Base-by-base conservation (phyloP, 75 land plant species). In the Cunninghamia lanceolata region DNA sequence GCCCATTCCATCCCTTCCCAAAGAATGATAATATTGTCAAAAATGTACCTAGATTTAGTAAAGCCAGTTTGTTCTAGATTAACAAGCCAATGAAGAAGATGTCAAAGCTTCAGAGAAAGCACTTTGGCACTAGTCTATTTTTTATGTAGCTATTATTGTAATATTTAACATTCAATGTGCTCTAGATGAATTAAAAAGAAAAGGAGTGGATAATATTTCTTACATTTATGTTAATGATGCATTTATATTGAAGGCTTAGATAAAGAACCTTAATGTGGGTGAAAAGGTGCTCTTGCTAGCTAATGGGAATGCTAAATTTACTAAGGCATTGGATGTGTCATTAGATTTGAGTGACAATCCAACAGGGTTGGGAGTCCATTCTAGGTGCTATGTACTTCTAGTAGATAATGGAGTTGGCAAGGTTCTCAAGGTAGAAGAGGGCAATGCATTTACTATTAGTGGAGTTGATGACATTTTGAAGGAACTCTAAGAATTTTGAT, bases 211-310 rank as follows among this genome's bases (percentile, higher is more conserved):
- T 84, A 88, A 91, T 84, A 90, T 96, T 77, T 95, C 94, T 40
- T 96, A 95, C 85, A 82, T 96, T 68, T 92, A 96, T 38, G 97
- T 96, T 84, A 96, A 96, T 88, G 99, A 96, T 68, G 97, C 94
- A 0, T 96, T 96, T 84, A 96, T 96, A 28, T 91, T 96, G 97
- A 89, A 88, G 91, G 97, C 95, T 40, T 96, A 97, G 97, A 91
- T 91, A 89, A 88, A 93, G 88, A 84, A 88, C 73, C 88, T 94
- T 15, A 86, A 89, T 56, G 85, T 95, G 63, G 89, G 87, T 1
- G 99, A 94, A 84, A 92, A 96, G 89, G 97, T 96, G 59, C 84
- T 95, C 36, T 82, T 96, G 90, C 87, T 96, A 28, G 92, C 93
- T 16, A 97, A 96, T 83, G 99, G 99, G n/a, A 94, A 94, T 53